Conservation (phyloP, 2,329 filamentous ascomycete species). For the Monilinia laxa region DNA sequence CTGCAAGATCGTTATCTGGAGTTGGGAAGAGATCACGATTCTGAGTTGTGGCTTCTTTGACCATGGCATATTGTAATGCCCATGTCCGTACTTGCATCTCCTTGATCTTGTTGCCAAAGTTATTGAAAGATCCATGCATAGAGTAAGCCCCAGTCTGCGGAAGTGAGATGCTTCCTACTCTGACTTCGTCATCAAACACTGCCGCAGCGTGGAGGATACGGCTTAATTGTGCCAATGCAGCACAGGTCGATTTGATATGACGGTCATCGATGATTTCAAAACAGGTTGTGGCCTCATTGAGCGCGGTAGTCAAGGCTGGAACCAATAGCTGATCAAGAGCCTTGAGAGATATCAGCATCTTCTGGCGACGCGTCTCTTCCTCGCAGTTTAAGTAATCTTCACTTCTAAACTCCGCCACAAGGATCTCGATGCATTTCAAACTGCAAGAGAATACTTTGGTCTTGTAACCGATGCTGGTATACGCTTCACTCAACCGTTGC, state of each 20-base stretch:
- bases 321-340: slow-evolving; percentile 75
- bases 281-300: slow-evolving; percentile 62
- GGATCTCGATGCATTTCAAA: slow-evolving; percentile 79
- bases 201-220: slow-evolving; percentile 77
- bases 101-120: slow-evolving; percentile 68
- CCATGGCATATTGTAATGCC: slow-evolving; percentile 79
- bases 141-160: slow-evolving; percentile 54
- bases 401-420: slow-evolving; percentile 68
- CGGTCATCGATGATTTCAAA: slow-evolving; percentile 84
- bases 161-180: slow-evolving; percentile 67
- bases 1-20: slow-evolving; percentile 70
- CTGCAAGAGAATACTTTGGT: slow-evolving; percentile 89
- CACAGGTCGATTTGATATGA: slow-evolving; percentile 71
- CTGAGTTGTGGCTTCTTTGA: slow-evolving; percentile 73
- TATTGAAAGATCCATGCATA: slow-evolving; percentile 47
- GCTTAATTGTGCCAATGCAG: slow-evolving; percentile 67
- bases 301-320: slow-evolving; percentile 65
- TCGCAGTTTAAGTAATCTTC: slow-evolving; percentile 55
- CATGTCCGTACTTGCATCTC: slow-evolving; percentile 87
- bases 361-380: slow-evolving; percentile 63
- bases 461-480: slow-evolving; percentile 76
- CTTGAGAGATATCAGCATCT: slow-evolving; percentile 74
- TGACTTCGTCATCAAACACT: slow-evolving; percentile 82
- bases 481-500: slow-evolving; percentile 87
- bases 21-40: slow-evolving; percentile 62